These are phyloP conservation scores for Murraya koenigii DNA, from an alignment of 345 rosid species.

Conservation along the genomic window DNA sequence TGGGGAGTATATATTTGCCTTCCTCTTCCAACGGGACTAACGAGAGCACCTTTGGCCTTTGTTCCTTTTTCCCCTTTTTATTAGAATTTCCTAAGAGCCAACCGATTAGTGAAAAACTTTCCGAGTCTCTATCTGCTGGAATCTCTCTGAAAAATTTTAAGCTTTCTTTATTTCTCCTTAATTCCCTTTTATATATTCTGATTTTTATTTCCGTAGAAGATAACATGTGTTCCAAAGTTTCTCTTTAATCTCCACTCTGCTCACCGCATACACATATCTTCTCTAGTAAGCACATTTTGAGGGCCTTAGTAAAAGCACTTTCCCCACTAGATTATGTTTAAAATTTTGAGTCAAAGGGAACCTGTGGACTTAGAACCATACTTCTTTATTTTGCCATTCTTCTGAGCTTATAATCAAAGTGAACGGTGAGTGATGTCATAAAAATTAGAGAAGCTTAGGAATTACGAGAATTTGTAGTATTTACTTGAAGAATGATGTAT, in stretches of 20 bases:
- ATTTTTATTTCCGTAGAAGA: not conserved
- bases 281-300: too few relatives aligned
- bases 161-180: not conserved
- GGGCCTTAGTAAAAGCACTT: not conserved
- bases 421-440: too few relatives aligned
- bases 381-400: not conserved
- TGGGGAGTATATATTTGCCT: not conserved
- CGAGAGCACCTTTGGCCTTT: not conserved
- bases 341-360: not conserved
- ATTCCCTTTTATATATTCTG: slow-evolving; percentile 2
- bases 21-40: not conserved
- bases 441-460: too few relatives aligned
- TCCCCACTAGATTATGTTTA: not conserved
- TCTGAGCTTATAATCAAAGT: not conserved
- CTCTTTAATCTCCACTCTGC: not conserved
- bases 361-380: not conserved
- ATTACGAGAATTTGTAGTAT: too few relatives aligned
- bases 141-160: not conserved
- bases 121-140: too few relatives aligned
- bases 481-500: too few relatives aligned
- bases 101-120: not conserved
- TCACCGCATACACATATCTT: too few relatives aligned
- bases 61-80: not conserved
- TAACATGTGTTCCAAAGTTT: not conserved
- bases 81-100: too few relatives aligned